phyloP scores from a whole-genome alignment of 495 filamentous ascomycete species.

The Melanomma pulvis-pyrius region DNA sequence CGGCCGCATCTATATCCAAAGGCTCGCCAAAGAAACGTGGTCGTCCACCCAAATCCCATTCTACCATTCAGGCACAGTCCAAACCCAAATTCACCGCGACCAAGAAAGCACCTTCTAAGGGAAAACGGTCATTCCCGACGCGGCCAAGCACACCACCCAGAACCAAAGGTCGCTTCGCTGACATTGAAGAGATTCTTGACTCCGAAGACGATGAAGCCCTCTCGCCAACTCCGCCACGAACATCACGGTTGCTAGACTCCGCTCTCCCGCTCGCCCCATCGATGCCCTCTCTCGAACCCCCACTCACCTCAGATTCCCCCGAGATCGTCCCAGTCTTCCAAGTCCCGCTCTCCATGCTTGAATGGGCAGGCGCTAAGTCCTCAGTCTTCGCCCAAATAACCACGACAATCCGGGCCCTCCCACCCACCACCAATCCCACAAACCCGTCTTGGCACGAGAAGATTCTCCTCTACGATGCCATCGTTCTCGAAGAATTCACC shows the following conservation, averaged over 20 bases:
- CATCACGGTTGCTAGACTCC: conserved; percentile 1
- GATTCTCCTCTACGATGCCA: conserved; percentile 91
- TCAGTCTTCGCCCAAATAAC: conserved; percentile 66
- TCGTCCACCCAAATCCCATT: conserved; percentile 36
- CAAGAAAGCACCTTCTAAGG: conserved; percentile 2
- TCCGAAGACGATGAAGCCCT: conserved; percentile 40
- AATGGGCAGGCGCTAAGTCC: conserved; percentile 28
- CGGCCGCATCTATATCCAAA: background rate
- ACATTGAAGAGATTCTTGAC: conserved; percentile 48
- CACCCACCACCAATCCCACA: conserved; percentile 52
- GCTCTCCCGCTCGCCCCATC: background rate
- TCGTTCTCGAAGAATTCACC: conserved; percentile 84
- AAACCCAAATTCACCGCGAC: conserved; percentile 7
- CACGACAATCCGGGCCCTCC: conserved; percentile 59
- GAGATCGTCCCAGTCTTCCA: background rate
- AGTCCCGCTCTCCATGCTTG: conserved; percentile 3
- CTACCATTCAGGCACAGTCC: conserved; percentile 7
- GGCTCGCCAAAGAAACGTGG: conserved; percentile 30
- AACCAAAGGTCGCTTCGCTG: conserved; percentile 20
- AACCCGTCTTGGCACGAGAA: conserved; percentile 80
- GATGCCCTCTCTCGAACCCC: background rate
- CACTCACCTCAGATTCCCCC: background rate
- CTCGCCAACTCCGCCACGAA: conserved; percentile 41
- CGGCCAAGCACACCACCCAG: conserved; percentile 13
- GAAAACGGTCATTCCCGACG: background rate